These are phyloP conservation scores for Canavalia gladiata DNA, from an alignment of 306 rosid species.

Conservation along the genomic window DNA sequence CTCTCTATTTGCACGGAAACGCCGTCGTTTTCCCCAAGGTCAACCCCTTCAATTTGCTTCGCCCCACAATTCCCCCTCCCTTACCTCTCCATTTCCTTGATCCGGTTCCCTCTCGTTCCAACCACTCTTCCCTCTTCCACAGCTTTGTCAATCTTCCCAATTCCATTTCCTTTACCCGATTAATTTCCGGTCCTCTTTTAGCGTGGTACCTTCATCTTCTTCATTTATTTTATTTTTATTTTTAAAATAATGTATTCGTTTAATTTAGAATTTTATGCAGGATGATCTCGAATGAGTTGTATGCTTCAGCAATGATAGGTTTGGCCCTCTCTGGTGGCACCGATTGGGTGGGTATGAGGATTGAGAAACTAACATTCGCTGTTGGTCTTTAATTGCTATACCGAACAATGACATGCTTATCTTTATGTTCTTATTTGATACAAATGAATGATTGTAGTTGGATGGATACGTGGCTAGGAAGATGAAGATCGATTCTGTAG, in stretches of 20 bases:
- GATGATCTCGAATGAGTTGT: slow-evolving; percentile 84
- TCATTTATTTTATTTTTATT: background rate
- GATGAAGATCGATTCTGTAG: slow-evolving; percentile 93
- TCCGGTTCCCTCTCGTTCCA: slow-evolving; percentile 50
- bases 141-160: slow-evolving; percentile 81
- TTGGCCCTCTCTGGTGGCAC: slow-evolving; percentile 83
- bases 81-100: slow-evolving; percentile 61
- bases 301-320: slow-evolving; percentile 80
- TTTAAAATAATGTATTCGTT: background rate
- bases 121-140: slow-evolving; percentile 37
- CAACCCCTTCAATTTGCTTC: slow-evolving; percentile 58
- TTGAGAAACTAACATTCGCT: background rate
- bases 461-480: slow-evolving; percentile 91
- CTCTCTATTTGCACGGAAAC: slow-evolving; percentile 67
- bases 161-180: slow-evolving; percentile 71
- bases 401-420: slow-evolving; percentile 4
- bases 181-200: slow-evolving; percentile 86
- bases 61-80: slow-evolving; percentile 42
- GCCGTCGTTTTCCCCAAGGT: slow-evolving; percentile 67
- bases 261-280: slow-evolving; percentile 50
- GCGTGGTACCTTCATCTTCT: slow-evolving; percentile 66
- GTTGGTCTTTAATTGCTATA: background rate
- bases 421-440: slow-evolving; percentile 18
- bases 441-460: slow-evolving; percentile 55
- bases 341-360: slow-evolving; percentile 92